phyloP scores from a whole-genome alignment of 345 rosid species.

The Anacardium occidentale region DNA sequence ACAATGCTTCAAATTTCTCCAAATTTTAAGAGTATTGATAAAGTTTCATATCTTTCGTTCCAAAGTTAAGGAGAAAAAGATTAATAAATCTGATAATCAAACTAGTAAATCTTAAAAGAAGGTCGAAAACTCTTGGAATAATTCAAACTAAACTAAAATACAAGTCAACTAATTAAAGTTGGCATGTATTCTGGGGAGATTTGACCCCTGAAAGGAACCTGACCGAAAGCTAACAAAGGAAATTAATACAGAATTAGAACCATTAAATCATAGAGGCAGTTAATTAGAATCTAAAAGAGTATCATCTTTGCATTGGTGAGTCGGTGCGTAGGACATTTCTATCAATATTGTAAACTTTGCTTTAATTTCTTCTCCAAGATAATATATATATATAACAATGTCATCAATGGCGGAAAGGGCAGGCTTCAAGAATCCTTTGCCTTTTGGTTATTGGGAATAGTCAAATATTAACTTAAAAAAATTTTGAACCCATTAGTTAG shows the following conservation, averaged over 20 bases:
- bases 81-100: too few species aligned
- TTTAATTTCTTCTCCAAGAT: background rate
- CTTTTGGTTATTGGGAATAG: too few species aligned
- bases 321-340: conserved; percentile 39
- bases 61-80: too few species aligned
- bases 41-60: too few species aligned
- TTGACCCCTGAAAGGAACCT: background rate
- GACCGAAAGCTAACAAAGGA: conserved; percentile 26
- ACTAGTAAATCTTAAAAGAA: too few species aligned
- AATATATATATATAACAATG: conserved; percentile 13
- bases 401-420: conserved; percentile 29
- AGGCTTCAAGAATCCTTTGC: conserved; percentile 18
- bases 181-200: background rate
- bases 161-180: background rate
- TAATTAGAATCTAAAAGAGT: conserved; percentile 15
- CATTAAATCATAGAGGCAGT: background rate
- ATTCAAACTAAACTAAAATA: background rate
- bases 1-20: too few species aligned
- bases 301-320: conserved; percentile 36
- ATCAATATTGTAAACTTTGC: conserved; percentile 14
- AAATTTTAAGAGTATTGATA: too few species aligned
- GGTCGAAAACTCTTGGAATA: background rate
- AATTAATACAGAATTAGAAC: background rate
- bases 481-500: too few species aligned
- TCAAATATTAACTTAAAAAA: too few species aligned